Evolutionary conservation across 176 grass and related monocot species (phyloP).

Genomic region (Metroxylon sagu): DNA sequence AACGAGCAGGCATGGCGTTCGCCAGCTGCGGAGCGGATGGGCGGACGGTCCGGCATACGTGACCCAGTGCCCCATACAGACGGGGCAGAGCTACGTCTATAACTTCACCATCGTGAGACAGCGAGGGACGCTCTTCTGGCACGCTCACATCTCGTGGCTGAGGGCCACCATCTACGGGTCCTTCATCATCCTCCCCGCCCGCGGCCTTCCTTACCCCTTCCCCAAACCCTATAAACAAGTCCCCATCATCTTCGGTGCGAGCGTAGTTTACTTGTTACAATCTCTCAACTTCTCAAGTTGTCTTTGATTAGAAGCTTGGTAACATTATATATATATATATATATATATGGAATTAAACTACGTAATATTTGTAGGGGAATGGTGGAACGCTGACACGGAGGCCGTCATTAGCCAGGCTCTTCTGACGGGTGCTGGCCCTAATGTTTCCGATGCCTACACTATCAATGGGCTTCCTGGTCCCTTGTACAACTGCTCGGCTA

Average conservation of each 20-base stretch:
- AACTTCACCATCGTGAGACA: conserved; percentile 76
- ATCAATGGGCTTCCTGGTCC: conserved; percentile 55
- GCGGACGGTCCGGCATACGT: conserved; percentile 8
- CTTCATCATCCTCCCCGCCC: conserved; percentile 70
- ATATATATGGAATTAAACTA: neutral
- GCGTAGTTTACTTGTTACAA: neutral
- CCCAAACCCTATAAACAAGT: conserved; percentile 51
- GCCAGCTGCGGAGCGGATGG: conserved; percentile 70
- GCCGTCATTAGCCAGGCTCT: conserved; percentile 51
- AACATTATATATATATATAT: too few species aligned
- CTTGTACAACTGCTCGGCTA: conserved; percentile 51
- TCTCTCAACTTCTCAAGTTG: neutral
- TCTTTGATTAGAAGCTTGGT: neutral
- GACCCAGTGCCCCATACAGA: conserved; percentile 25
- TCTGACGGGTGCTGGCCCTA: conserved; percentile 41
- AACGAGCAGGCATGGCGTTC: conserved; percentile 51
- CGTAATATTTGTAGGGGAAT: conserved; percentile 26
- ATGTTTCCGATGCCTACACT: conserved; percentile 53
- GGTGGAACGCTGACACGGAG: conserved; percentile 72
- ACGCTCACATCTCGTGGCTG: conserved; percentile 81
- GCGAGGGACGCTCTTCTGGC: conserved; percentile 86
- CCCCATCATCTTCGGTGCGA: conserved; percentile 49
- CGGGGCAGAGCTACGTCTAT: conserved; percentile 62
- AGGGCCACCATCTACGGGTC: conserved; percentile 56
- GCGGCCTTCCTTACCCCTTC: conserved; percentile 54